Conservation (phyloP, 208 protist species). For the Trypanosoma melophagium region DNA sequence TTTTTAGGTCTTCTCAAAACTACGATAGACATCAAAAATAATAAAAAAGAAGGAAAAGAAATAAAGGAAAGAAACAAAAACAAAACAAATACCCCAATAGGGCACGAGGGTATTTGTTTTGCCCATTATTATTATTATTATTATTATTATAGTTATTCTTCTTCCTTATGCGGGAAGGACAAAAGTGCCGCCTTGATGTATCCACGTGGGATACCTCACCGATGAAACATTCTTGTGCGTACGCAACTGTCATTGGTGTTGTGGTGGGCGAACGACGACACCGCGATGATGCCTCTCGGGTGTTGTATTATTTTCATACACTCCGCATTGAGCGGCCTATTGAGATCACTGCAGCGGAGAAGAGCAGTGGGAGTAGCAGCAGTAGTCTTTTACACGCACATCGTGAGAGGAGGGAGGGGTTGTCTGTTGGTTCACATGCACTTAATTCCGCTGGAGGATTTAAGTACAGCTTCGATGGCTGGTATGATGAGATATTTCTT, state of each 20-base stretch:
- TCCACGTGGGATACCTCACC: constrained; percentile 9
- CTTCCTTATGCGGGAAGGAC: constrained; percentile 33
- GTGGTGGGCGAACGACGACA: constrained; percentile 48
- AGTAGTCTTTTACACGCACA: constrained; percentile 19
- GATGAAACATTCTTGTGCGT: constrained; percentile 1
- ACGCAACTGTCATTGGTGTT: constrained; percentile 34
- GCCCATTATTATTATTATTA: background rate
- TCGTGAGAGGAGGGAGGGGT: constrained; percentile 22
- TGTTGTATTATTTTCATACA: constrained; percentile 56
- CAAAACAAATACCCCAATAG: too few species aligned
- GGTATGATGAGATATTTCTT: constrained; percentile 57
- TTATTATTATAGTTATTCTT: background rate
- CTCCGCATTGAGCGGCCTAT: constrained; percentile 39
- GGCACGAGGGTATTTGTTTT: background rate
- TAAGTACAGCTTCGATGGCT: constrained; percentile 67
- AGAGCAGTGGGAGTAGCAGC: constrained; percentile 19
- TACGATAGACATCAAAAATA: background rate
- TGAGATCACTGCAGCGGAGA: constrained; percentile 8
- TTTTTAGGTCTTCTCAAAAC: too few species aligned
- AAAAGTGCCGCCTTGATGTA: constrained; percentile 36
- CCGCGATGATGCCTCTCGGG: constrained; percentile 40
- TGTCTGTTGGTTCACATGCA: constrained; percentile 19
- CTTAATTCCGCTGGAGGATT: constrained; percentile 56
- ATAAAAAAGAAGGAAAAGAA: background rate
- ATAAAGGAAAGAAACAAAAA: background rate